Percentiles rank a stretch among this genome's conserved stretches.
phyloP scores from a whole-genome alignment of 2,329 filamentous ascomycete species.

The Stagonosporopsis vannaccii region DNA sequence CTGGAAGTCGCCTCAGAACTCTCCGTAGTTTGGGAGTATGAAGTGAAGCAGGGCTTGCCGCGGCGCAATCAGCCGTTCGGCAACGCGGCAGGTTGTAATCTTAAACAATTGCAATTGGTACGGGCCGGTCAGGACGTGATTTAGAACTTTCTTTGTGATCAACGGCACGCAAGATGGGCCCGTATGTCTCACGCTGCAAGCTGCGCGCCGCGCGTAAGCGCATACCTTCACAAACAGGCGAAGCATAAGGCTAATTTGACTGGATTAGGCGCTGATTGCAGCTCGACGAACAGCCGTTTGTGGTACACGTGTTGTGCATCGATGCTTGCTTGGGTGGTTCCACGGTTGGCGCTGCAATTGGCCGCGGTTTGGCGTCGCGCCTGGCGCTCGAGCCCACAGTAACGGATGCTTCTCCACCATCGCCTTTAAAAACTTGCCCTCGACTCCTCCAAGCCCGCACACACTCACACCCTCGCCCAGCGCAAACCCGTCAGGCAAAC shows the following conservation, averaged over 20 bases:
- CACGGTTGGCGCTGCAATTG: slow-evolving; percentile 9
- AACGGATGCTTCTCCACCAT: slow-evolving; percentile 19
- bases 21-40: neutral
- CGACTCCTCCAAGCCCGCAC: slow-evolving; percentile 22
- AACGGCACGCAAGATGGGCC: slow-evolving; percentile 3
- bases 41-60: neutral
- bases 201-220: neutral
- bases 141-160: slow-evolving; percentile 18
- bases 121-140: slow-evolving; percentile 8
- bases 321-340: slow-evolving; percentile 8
- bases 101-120: slow-evolving; percentile 14
- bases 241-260: neutral
- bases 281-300: slow-evolving; percentile 8
- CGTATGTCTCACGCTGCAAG: slow-evolving; percentile 4
- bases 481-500: slow-evolving; percentile 29
- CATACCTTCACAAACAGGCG: neutral
- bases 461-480: slow-evolving; percentile 28
- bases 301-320: slow-evolving; percentile 20
- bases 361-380: slow-evolving; percentile 3
- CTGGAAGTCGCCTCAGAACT: neutral
- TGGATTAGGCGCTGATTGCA: neutral
- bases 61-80: slow-evolving; percentile 4
- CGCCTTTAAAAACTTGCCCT: slow-evolving; percentile 17
- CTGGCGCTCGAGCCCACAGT: slow-evolving; percentile 7
- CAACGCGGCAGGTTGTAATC: neutral